A percentile compares a stretch with the other conserved stretches of the same genome.
phyloP scores from a whole-genome alignment of 1,139 yeast genomes.

The Pichia sp. region DNA sequence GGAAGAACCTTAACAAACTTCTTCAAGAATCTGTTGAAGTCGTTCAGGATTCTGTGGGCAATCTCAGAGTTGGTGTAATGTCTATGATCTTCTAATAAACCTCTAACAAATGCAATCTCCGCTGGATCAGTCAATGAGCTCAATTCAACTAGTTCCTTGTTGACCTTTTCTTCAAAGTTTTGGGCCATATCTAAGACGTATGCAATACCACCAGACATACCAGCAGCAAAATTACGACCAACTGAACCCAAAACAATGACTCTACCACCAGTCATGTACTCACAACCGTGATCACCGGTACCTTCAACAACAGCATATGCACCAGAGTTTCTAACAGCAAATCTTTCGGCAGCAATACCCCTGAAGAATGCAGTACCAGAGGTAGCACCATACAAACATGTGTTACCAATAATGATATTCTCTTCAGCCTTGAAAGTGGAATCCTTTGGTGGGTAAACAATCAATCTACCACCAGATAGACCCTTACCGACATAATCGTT shows the following conservation, averaged over 20 bases:
- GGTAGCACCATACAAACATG: conserved; percentile 97
- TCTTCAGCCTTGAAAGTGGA: conserved; percentile 90
- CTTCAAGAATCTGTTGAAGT: conserved; percentile 83
- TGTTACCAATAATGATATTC: conserved; percentile 94
- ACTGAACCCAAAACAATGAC: conserved; percentile 87
- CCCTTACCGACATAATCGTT: conserved; percentile 98
- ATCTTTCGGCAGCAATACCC: conserved; percentile 98
- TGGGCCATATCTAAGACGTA: conserved; percentile 94
- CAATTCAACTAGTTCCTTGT: conserved; percentile 76
- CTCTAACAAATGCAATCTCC: conserved; percentile 92
- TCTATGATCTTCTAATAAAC: conserved; percentile 89
- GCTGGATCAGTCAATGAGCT: conserved; percentile 73
- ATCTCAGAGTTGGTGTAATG: conserved; percentile 91
- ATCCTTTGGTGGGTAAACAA: conserved; percentile 85
- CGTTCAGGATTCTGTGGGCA: conserved; percentile 74
- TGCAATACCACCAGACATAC: conserved; percentile 99
- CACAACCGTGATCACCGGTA: conserved; percentile 98
- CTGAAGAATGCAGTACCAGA: conserved; percentile 90
- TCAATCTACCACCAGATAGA: conserved; percentile 87
- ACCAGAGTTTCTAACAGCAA: conserved; percentile 98
- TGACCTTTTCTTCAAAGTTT: conserved; percentile 77
- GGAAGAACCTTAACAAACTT: conserved; percentile 94
- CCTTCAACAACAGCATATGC: conserved; percentile 97
- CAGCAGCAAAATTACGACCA: conserved; percentile 96
- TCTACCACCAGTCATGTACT: conserved; percentile 99